These are phyloP conservation scores for Capronia americana DNA, from an alignment of 2,329 filamentous ascomycete genomes.

Conservation along the genomic window DNA sequence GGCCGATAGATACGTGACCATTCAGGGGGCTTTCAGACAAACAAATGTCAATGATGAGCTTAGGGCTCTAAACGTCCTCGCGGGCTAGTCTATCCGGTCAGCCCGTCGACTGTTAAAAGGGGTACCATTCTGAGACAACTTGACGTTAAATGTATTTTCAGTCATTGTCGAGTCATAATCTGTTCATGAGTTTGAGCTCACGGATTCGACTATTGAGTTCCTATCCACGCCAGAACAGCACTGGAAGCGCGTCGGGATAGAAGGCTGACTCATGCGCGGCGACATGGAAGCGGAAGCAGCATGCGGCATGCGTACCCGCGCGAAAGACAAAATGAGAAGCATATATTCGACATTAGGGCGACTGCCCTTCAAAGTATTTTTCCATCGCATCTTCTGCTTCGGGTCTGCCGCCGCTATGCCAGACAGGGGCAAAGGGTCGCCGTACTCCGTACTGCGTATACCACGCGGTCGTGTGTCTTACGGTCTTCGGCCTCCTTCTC, in stretches of 20 bases:
- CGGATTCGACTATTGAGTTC: too few species aligned
- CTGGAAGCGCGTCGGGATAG: neutral
- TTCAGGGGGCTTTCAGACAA: neutral
- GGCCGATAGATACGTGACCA: neutral
- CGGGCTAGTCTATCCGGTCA: neutral
- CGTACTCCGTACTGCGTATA: too few species aligned
- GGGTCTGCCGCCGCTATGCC: neutral
- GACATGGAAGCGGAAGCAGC: neutral
- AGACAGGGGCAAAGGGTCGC: too few species aligned
- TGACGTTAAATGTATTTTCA: neutral
- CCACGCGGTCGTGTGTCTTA: too few species aligned
- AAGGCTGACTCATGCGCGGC: neutral
- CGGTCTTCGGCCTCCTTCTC: too few species aligned
- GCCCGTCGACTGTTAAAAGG: neutral
- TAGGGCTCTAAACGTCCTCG: neutral
- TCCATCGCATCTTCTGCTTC: neutral
- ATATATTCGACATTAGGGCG: neutral
- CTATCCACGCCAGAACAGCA: neutral
- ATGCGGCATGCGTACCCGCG: too few species aligned
- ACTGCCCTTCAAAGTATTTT: neutral
- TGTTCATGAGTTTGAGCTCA: too few species aligned
- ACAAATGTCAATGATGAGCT: neutral
- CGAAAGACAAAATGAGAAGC: neutral
- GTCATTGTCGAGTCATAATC: too few species aligned
- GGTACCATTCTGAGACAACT: neutral